Base-by-base conservation (phyloP, 2,329 filamentous ascomycete species). In the Talaromyces piceae region DNA sequence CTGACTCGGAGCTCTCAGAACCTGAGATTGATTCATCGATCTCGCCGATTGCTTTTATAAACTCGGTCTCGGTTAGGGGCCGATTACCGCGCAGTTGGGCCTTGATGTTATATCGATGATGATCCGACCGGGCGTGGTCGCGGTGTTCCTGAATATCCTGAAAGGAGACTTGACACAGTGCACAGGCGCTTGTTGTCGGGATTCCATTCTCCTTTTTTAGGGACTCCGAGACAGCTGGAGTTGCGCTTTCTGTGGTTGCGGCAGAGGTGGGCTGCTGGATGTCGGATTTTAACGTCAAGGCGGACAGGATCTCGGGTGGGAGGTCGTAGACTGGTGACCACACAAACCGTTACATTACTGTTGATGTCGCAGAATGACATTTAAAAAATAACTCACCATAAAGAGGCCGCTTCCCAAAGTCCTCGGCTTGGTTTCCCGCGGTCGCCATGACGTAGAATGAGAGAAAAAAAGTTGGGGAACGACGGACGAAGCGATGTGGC, bases 81-180 rank as follows among this genome's bases (percentile, higher is more conserved):
- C 77, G 78, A 52, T 78, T 77, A 0, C 88, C 88, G 44, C 88
- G 83, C 51, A 95, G 73, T 73, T 88, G 95, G 65, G 91, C 87
- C 70, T 95, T 97, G 55, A 97, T 72, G 66, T 98, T 98, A 72
- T 96, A 98, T 57, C 86, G 81, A 67, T 98, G 93, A 45, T 94
- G 77, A 63, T 98, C 93, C 8, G 91, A 95, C 61, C 88, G 87
- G 52, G 88, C 83, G 69, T 98, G 93, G 53, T 82, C 79, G 55
- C 88, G 81, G 65, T 97, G 91, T 55, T 97, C 91, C 54, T 83
- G 77, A 6, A 95, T 77, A 8, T 78, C 84, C 27, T 77, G 63
- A 61, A 94, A 95, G 4, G 78, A 74, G 31, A 90, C 77, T 33
- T 78, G 76, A 70, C 93, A 98, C 4, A 97, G 77, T 1, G 84